A percentile compares a stretch with the other conserved stretches of the same genome.
Conservation (phyloP, 2,329 filamentous ascomycete genomes). For the Botrytis sinoallii region DNA sequence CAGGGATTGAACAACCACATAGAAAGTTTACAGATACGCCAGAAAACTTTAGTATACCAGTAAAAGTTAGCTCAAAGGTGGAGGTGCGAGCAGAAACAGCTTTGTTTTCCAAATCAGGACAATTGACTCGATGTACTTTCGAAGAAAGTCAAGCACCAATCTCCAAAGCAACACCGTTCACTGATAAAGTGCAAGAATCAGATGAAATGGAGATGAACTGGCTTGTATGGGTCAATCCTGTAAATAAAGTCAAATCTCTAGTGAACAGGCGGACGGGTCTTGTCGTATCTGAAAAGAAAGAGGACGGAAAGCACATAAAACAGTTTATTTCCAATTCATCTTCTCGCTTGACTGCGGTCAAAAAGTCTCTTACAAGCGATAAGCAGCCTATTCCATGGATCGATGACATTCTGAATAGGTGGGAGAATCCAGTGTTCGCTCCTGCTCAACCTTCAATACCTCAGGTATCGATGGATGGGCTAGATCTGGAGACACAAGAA, state of each 20-base stretch:
- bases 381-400: conserved; percentile 51
- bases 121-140: conserved; percentile 47
- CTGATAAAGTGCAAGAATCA: conserved; percentile 10
- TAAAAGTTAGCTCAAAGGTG: not conserved
- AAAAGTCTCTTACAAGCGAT: conserved; percentile 31
- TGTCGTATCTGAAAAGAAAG: conserved; percentile 35
- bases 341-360: not conserved
- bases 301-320: not conserved
- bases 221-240: conserved; percentile 59
- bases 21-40: not conserved
- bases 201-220: conserved; percentile 38
- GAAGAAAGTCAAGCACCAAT: conserved; percentile 33
- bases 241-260: conserved; percentile 49
- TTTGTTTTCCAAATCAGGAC: conserved; percentile 44
- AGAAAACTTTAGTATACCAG: not conserved
- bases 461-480: conserved; percentile 38
- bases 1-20: conserved; percentile 25
- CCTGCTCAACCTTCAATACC: conserved; percentile 47
- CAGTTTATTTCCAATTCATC: not conserved
- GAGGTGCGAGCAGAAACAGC: conserved; percentile 21
- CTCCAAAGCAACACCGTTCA: not conserved
- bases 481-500: conserved; percentile 26
- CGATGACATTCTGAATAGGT: conserved; percentile 56
- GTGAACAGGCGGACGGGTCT: conserved; percentile 58
- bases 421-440: conserved; percentile 77